Evolutionary conservation across 768 basidiomycete species (phyloP), one percentile per base, ranked within the genome.

Genomic region (Kwoniella mangroviensis): DNA sequence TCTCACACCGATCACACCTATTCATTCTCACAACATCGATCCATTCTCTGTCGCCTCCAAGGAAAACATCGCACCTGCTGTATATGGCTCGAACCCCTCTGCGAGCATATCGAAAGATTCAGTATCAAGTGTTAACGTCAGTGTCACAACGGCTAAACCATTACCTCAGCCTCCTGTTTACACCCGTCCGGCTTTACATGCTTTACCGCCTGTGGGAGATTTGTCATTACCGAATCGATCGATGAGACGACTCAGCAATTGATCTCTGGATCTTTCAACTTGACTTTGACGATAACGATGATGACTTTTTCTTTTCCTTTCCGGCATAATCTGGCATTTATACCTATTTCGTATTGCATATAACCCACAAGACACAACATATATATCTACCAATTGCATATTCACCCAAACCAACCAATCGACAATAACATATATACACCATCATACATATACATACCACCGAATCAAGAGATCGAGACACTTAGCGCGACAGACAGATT

Each of bases 1-100:
- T 28, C 68, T 79, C 15, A 83, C 82, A 17, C 82, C 82, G 19
- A 78, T 81, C 73, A 82, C 81, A 34, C 81, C 81, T 41, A 67
- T 76, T 22, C 71, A 76, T 62, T 43, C 69, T 4, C 63, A 73
- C 52, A 71, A 76, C 51, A 65, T 72, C 57, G 75, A 74, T 53
- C 75, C 77, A 1, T 76, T 79, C 73, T 70, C 67, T 7, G 45
- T 69, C 40, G 58, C 69, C 40, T 73, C 67, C 22, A 83, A 83
- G 65, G 82, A 83, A 71, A 83, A 83, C 70, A 75, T 83, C 68
- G 69, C 76, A 22, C 80, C 81, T 43, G 67, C 52, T 2, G 67
- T 55, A 28, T 65, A 68, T 34, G 71, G 68, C n/a, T 62, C 28
- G 55, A 69, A 59, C 56, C 55, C 63, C 43, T 67, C 63, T 19